Evolutionary conservation across 2,329 filamentous ascomycete genomes (phyloP).

Genomic region (Verruconis gallopava): DNA sequence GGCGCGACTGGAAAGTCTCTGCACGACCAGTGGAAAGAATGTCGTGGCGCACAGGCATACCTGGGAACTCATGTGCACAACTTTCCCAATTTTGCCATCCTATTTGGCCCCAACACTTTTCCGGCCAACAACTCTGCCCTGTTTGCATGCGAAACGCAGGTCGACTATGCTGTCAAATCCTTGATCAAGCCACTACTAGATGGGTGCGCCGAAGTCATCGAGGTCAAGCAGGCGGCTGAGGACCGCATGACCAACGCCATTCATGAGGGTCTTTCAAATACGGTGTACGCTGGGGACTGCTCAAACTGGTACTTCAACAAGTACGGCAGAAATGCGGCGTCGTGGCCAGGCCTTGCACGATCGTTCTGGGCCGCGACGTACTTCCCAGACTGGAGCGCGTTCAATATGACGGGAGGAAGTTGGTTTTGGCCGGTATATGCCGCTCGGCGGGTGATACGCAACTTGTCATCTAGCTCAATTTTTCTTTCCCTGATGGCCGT

Average conservation of each 20-base stretch:
- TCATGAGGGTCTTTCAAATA: conserved; percentile 17
- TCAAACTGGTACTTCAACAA: conserved; percentile 30
- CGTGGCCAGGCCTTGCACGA: conserved; percentile 2
- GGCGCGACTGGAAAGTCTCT: conserved; percentile 2
- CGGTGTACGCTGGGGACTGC: conserved; percentile 26
- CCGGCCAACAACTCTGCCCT: conserved; percentile 23
- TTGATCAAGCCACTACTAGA: conserved; percentile 24
- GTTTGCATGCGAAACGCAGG: conserved; percentile 20
- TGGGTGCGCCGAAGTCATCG: conserved; percentile 19
- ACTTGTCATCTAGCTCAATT: too few species aligned
- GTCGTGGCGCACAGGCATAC: conserved; percentile 49
- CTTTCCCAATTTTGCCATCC: conserved; percentile 53
- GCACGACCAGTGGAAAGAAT: conserved; percentile 22
- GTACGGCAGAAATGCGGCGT: conserved; percentile 2
- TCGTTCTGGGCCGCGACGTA: background rate
- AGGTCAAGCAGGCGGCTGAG: conserved; percentile 24
- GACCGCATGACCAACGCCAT: conserved; percentile 21
- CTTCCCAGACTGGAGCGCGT: conserved; percentile 3
- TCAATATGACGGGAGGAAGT: background rate
- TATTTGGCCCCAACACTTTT: conserved; percentile 49
- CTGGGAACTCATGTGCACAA: conserved; percentile 43
- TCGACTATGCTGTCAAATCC: conserved; percentile 19
- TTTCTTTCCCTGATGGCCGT: too few species aligned
- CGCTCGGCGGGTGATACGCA: too few species aligned
- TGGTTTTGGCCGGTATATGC: background rate